Evolutionary conservation across 106 monocot species (phyloP).

Genomic region (Chionographis japonica): DNA sequence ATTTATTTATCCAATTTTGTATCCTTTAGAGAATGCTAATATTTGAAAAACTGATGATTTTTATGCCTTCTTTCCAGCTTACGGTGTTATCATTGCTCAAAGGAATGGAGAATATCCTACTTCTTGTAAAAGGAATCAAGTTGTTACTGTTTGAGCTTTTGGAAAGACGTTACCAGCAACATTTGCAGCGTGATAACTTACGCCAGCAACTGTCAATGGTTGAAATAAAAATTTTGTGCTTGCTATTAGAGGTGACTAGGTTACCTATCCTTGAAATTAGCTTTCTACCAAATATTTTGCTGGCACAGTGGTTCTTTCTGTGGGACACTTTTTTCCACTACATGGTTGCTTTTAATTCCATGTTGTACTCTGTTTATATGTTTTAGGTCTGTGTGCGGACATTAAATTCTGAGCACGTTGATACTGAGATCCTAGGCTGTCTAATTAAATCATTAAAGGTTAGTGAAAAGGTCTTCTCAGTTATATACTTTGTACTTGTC

Average conservation of each 20-base stretch:
- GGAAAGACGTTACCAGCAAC: slow-evolving; percentile 29
- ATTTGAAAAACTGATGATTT: not conserved
- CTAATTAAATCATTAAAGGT: slow-evolving; percentile 65
- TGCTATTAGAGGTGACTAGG: slow-evolving; percentile 69
- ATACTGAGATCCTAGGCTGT: slow-evolving; percentile 21
- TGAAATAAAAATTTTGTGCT: slow-evolving; percentile 68
- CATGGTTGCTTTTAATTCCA: not conserved
- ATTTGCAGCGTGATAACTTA: slow-evolving; percentile 5
- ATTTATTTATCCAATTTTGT: not conserved
- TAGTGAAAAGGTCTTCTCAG: slow-evolving; percentile 11
- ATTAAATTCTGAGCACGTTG: slow-evolving; percentile 17
- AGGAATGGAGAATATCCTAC: slow-evolving; percentile 50
- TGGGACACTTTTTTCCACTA: not conserved
- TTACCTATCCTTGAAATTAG: not conserved
- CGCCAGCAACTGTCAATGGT: slow-evolving; percentile 28
- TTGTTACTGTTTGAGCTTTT: slow-evolving; percentile 50
- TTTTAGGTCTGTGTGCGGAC: slow-evolving; percentile 38
- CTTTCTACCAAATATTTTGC: not conserved
- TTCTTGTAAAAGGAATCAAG: slow-evolving; percentile 44
- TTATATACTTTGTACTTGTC: not conserved
- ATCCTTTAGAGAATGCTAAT: not conserved
- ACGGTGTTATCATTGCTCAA: slow-evolving; percentile 55
- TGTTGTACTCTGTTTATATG: not conserved
- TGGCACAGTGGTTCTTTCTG: not conserved
- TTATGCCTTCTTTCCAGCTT: slow-evolving; percentile 39